These are phyloP conservation scores for Naegleria lovaniensis DNA, from an alignment of 208 protist genomes.

Conservation along the genomic window DNA sequence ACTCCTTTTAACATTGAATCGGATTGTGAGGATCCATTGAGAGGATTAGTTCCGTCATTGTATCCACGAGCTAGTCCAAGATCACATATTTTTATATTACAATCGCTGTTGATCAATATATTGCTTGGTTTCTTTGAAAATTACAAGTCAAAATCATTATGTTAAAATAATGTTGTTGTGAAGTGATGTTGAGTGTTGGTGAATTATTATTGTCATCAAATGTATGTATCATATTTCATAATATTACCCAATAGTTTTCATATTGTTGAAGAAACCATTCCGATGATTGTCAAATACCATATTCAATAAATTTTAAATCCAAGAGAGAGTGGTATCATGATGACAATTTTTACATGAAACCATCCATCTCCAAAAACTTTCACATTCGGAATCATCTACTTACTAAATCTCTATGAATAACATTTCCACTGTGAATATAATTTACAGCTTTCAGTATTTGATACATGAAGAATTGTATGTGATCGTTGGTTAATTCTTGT, in stretches of 20 bases:
- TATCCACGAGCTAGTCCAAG: slow-evolving; percentile 14
- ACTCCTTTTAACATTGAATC: neutral
- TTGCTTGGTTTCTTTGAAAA: slow-evolving; percentile 22
- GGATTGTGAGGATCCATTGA: neutral
- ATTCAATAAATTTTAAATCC: too few relatives aligned
- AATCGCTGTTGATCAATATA: slow-evolving; percentile 16
- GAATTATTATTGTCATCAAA: too few relatives aligned
- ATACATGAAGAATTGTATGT: slow-evolving; percentile 61
- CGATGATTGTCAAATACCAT: too few relatives aligned
- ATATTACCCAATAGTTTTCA: too few relatives aligned
- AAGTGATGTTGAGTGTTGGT: too few relatives aligned
- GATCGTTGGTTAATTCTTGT: slow-evolving; percentile 58
- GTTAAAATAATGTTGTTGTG: neutral
- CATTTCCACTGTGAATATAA: slow-evolving; percentile 56
- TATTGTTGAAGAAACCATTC: too few relatives aligned
- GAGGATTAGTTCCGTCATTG: neutral
- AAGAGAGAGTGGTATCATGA: too few relatives aligned
- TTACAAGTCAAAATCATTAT: too few relatives aligned
- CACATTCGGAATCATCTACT: neutral
- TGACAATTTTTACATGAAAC: too few relatives aligned
- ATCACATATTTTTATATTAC: slow-evolving; percentile 29
- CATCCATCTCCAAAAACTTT: too few relatives aligned
- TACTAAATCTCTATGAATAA: slow-evolving; percentile 58
- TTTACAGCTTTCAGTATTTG: slow-evolving; percentile 58
- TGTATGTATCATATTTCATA: too few relatives aligned